Evolutionary conservation across 768 basidiomycete genomes (phyloP), one percentile per base, ranked within the genome.

Genomic region (Boletus vermiculosoides): DNA sequence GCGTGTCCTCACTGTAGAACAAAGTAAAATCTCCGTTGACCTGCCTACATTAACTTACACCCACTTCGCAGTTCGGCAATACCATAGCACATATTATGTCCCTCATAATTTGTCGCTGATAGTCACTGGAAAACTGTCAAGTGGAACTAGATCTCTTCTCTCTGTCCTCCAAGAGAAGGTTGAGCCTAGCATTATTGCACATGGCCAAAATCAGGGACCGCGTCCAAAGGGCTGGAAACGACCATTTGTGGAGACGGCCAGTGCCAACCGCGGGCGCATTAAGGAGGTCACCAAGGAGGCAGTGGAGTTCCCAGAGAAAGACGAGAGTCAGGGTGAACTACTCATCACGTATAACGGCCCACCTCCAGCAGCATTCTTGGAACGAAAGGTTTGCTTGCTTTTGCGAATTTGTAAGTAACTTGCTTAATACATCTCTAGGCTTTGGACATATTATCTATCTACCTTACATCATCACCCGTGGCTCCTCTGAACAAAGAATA

Each of bases 241-340:
- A 20, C 97, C 97, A 6, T 98, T 98, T 68, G 64, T 98, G 34
- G 94, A 98, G 75, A 94, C 94, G 0, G 62, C 83, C 11, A 94
- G 90, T 60, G 85, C 88, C 7, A 71, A 73, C n/a, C 77, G 85
- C 23, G 76, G 74, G 37, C 78, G 79, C 8, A 81, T 90, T 20
- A 66, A 77, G 36, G 63, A 76, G 45, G 82, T 85, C 4, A 70
- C 77, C 42, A 84, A 80, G 57, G 82, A 89, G 58, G 76, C 79
- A 0, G 85, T 98, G 18, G 92, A 95, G 66, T 99, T 99, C 67
- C 96, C 97, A 12, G 97, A 98, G 75, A 86, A 92, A 71, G 95
- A 98, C 65, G 96, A 98, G 77, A 90, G 89, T 77, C 83, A 93
- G 65, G 96, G 97, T 36, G 94, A 98, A 76, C 67, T 98, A 8